Evolutionary conservation across 192 early-diverging fungal genomes (phyloP).

Genomic region (Diversispora eburnea): DNA sequence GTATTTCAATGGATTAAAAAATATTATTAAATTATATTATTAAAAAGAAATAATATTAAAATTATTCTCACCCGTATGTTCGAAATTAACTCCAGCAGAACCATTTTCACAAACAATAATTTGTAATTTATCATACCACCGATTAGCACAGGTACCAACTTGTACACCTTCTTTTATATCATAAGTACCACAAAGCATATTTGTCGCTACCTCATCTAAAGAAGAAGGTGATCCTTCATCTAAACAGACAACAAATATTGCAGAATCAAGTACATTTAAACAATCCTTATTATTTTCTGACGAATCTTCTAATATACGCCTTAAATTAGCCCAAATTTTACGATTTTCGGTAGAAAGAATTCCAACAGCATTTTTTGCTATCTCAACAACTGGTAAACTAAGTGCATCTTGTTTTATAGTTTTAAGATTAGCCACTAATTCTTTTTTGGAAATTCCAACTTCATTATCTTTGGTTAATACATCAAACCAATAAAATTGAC

Average conservation of each 20-base stretch:
- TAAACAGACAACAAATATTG: constrained; percentile 72
- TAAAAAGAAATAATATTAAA: background rate
- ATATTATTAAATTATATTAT: too few relatives aligned
- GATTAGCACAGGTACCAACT: constrained; percentile 58
- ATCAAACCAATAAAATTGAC: constrained; percentile 75
- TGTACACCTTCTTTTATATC: constrained; percentile 44
- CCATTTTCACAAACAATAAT: constrained; percentile 76
- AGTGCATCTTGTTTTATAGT: constrained; percentile 55
- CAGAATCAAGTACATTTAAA: constrained; percentile 60
- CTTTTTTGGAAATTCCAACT: constrained; percentile 52
- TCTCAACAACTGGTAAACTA: constrained; percentile 44
- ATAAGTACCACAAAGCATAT: constrained; percentile 51
- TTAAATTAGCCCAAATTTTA: constrained; percentile 66
- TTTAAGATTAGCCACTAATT: constrained; percentile 66
- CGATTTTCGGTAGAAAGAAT: constrained; percentile 75
- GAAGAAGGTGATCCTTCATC: constrained; percentile 60
- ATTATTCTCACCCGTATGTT: constrained; percentile 60
- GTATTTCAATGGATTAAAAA: too few relatives aligned
- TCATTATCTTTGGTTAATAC: constrained; percentile 59
- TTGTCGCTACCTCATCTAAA: constrained; percentile 39
- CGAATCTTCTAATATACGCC: constrained; percentile 53
- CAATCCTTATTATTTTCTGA: constrained; percentile 42
- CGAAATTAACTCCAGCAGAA: constrained; percentile 85
- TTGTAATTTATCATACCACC: constrained; percentile 83
- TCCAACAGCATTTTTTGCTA: constrained; percentile 59